A percentile compares a stretch with the other conserved stretches of the same genome.
phyloP scores from a whole-genome alignment of 495 filamentous ascomycete species.

The Aspergillus nanangensis region DNA sequence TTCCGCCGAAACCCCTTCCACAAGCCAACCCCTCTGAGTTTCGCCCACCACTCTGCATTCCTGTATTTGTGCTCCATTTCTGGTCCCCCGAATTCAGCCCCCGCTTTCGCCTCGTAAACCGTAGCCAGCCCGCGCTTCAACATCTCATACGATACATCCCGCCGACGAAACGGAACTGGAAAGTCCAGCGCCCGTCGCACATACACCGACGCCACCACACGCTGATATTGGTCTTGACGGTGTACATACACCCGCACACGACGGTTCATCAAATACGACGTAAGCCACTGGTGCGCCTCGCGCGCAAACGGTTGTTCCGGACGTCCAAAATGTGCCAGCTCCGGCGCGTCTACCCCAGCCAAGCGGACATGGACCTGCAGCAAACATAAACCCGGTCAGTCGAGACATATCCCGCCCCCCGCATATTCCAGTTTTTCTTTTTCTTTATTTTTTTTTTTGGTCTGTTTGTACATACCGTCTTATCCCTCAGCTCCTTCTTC shows the following conservation, averaged over 20 bases:
- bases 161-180: constrained; percentile 48
- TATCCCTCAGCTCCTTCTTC: constrained; percentile 63
- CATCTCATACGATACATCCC: constrained; percentile 89
- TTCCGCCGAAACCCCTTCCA: constrained; percentile 57
- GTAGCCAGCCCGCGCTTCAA: constrained; percentile 76
- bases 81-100: constrained; percentile 79
- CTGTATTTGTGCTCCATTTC: constrained; percentile 59
- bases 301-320: constrained; percentile 77
- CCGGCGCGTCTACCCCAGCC: constrained; percentile 90
- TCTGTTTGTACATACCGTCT: constrained; percentile 77
- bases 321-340: constrained; percentile 85
- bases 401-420: no score
- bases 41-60: constrained; percentile 67
- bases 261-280: constrained; percentile 62
- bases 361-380: constrained; percentile 72
- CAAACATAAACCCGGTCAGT: not conserved
- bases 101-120: constrained; percentile 85
- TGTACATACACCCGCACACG: constrained; percentile 77
- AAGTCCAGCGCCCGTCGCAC: constrained; percentile 60
- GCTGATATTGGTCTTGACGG: constrained; percentile 84
- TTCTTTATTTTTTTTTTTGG: no score
- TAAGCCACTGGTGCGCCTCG: constrained; percentile 78
- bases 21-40: constrained; percentile 64
- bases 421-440: no score
- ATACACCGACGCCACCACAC: constrained; percentile 81